Conservation (phyloP, 768 basidiomycete species). For the Pholiota microspora region DNA sequence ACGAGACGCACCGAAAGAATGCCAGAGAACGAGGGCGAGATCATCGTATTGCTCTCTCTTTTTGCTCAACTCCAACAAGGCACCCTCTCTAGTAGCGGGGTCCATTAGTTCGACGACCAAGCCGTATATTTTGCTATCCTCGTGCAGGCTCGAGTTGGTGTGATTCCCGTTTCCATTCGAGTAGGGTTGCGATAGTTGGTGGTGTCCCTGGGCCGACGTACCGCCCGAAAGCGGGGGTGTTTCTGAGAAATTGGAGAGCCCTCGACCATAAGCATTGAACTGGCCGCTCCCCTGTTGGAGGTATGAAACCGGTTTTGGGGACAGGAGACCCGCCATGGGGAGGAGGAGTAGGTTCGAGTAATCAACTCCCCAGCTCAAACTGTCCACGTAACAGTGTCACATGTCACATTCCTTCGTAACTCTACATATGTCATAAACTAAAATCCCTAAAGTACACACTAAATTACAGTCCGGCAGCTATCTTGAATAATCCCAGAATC, state of each 20-base stretch:
- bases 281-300: slow-evolving; percentile 55
- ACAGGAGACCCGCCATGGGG: slow-evolving; percentile 61
- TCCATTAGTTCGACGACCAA: slow-evolving; percentile 89
- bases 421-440: slow-evolving; percentile 3
- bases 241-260: slow-evolving; percentile 55
- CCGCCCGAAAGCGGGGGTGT: slow-evolving; percentile 58
- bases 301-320: slow-evolving; percentile 61
- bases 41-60: slow-evolving; percentile 99
- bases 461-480: slow-evolving; percentile 36
- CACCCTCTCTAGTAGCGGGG: slow-evolving; percentile 79
- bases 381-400: slow-evolving; percentile 6
- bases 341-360: slow-evolving; percentile 9
- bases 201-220: slow-evolving; percentile 25
- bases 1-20: slow-evolving; percentile 78
- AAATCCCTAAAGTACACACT: slow-evolving; percentile 1
- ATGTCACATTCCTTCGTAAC: not conserved
- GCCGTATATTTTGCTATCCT: slow-evolving; percentile 78
- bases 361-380: slow-evolving; percentile 7
- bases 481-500: slow-evolving; percentile 45
- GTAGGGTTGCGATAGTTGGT: slow-evolving; percentile 12
- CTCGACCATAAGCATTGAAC: slow-evolving; percentile 61
- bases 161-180: slow-evolving; percentile 16
- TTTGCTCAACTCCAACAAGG: slow-evolving; percentile 94
- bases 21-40: slow-evolving; percentile 96
- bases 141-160: slow-evolving; percentile 33